Evolutionary conservation across 108 stramenopile species (phyloP).

Genomic region (Pseudonitzschia delicatissima): DNA sequence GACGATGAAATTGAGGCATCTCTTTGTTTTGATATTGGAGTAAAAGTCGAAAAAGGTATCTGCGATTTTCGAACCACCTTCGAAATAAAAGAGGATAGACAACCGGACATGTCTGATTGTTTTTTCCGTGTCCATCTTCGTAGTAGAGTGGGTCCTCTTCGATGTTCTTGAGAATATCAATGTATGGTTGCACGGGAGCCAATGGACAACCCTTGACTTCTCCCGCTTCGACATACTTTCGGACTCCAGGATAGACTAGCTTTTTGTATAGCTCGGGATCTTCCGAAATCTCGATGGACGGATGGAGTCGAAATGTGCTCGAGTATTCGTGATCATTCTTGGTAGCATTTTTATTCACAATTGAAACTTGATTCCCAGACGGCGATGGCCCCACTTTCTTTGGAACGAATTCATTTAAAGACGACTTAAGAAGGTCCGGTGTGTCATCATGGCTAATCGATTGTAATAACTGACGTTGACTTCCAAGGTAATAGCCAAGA

Average conservation of each 20-base stretch:
- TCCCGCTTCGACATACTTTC: not conserved
- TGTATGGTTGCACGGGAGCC: not conserved
- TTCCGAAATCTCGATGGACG: not conserved
- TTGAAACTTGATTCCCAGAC: too few relatives aligned
- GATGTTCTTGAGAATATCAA: not conserved
- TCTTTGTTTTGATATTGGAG: not conserved
- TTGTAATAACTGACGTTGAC: too few relatives aligned
- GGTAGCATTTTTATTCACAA: too few relatives aligned
- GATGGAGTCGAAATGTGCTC: not conserved
- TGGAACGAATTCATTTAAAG: too few relatives aligned
- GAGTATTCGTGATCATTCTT: not conserved
- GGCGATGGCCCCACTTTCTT: too few relatives aligned
- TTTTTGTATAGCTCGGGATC: not conserved
- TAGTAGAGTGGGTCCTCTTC: not conserved
- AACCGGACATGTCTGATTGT: not conserved
- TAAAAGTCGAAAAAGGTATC: not conserved
- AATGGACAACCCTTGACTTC: not conserved
- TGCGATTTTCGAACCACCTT: not conserved
- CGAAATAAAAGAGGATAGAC: constrained; percentile 1
- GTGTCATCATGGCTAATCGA: too few relatives aligned
- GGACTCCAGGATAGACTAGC: not conserved
- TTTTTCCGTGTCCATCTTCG: not conserved
- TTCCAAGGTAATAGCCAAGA: not conserved
- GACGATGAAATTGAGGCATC: not conserved
- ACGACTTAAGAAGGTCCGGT: too few relatives aligned